Evolutionary conservation across 2,329 filamentous ascomycete genomes (phyloP).

Genomic region (Akanthomyces uredinophilus): DNA sequence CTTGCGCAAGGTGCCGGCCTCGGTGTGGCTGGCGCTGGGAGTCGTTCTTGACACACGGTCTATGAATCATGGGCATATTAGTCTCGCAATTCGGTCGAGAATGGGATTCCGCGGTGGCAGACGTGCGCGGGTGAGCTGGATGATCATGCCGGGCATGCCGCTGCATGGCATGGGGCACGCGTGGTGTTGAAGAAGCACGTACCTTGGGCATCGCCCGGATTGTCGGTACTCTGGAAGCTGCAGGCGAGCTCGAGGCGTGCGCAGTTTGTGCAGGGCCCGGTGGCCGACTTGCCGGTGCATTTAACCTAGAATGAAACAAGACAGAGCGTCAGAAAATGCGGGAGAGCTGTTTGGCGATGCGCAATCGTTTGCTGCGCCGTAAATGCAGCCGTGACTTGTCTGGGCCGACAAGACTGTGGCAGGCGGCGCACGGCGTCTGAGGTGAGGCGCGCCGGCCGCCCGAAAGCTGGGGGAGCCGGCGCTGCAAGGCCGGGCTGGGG

Average conservation of each 20-base stretch:
- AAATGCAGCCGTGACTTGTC: background rate
- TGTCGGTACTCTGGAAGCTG: conserved; percentile 26
- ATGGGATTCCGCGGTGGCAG: background rate
- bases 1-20: conserved; percentile 37
- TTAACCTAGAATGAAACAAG: conserved; percentile 30
- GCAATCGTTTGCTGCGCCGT: background rate
- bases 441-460: background rate
- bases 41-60: conserved; percentile 33
- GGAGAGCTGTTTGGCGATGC: background rate
- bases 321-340: background rate
- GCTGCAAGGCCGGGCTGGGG: background rate
- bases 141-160: background rate
- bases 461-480: background rate
- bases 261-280: conserved; percentile 35
- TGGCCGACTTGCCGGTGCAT: conserved; percentile 33
- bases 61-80: conserved; percentile 14
- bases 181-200: background rate
- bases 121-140: background rate
- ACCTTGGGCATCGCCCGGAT: conserved; percentile 21
- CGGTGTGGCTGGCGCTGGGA: conserved; percentile 36
- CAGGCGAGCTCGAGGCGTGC: conserved; percentile 32
- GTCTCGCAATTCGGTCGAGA: background rate
- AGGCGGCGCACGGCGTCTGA: background rate
- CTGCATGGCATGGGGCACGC: background rate
- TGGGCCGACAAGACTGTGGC: background rate